A percentile compares a stretch with the other conserved stretches of the same genome.
phyloP scores from a whole-genome alignment of 2,329 filamentous ascomycete genomes.

The Xylariaceae sp. region DNA sequence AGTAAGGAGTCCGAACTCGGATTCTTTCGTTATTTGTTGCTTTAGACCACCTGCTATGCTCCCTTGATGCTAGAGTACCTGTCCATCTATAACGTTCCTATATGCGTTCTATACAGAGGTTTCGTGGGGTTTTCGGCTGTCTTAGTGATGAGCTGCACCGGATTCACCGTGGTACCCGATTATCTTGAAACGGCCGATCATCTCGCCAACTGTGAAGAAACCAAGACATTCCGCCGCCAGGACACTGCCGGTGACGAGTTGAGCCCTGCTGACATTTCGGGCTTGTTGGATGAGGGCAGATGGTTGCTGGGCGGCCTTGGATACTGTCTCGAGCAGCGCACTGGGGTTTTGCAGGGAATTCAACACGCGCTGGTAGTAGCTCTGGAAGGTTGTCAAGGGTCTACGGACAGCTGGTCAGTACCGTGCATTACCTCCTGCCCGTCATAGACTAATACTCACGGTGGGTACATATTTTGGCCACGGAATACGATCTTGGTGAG shows the following conservation, averaged over 20 bases:
- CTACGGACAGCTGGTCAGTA: slow-evolving; percentile 48
- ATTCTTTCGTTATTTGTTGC: slow-evolving; percentile 9
- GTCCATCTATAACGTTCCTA: slow-evolving; percentile 26
- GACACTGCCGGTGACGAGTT: slow-evolving; percentile 75
- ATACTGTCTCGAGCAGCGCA: slow-evolving; percentile 54
- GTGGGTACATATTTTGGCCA: slow-evolving; percentile 88
- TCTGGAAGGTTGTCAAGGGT: slow-evolving; percentile 78
- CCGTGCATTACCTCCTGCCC: not conserved
- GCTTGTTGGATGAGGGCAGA: slow-evolving; percentile 46
- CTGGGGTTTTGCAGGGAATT: slow-evolving; percentile 72
- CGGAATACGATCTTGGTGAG: slow-evolving; percentile 84
- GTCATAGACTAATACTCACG: slow-evolving; percentile 67
- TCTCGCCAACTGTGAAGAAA: slow-evolving; percentile 98
- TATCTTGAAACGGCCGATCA: slow-evolving; percentile 93
- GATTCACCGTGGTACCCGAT: slow-evolving; percentile 83
- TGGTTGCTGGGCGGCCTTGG: slow-evolving; percentile 53
- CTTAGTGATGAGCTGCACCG: slow-evolving; percentile 61
- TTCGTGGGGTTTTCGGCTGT: slow-evolving; percentile 1
- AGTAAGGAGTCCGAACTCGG: slow-evolving; percentile 20
- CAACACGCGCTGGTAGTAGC: slow-evolving; percentile 77
- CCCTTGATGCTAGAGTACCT: slow-evolving; percentile 23
- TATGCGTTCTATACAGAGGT: slow-evolving; percentile 28
- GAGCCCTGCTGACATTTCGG: slow-evolving; percentile 70
- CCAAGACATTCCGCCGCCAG: slow-evolving; percentile 84
- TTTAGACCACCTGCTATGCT: slow-evolving; percentile 24